Evolutionary conservation across 2,329 filamentous ascomycete genomes (phyloP), one percentile per base, ranked within the genome.

Genomic region (Lomentospora prolificans): DNA sequence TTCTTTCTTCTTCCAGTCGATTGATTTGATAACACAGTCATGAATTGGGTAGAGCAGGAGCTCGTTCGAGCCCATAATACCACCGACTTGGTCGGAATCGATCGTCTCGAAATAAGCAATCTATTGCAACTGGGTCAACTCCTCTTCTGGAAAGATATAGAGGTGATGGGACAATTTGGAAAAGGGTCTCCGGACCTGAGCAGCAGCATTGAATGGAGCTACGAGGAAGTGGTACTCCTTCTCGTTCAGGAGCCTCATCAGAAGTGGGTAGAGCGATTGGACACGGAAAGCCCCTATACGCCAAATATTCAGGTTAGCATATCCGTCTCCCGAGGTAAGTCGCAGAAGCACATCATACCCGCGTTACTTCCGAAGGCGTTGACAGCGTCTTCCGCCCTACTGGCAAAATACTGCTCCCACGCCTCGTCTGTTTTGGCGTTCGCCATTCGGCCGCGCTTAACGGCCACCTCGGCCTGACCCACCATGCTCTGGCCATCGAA

Each of bases 401-500:
- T 84, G 60, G 85, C 81, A 64, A 90, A 87, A 70, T 99, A 99
- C 50, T 95, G 73, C 3, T 82, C 80, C 92, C 94, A 99, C 3
- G 92, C 94, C 57, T 85, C 75, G 61, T 88, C 81, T 53, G 89
- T 90, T 61, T 85, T 84, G 59, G 80, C 71, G 60, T 86, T 84
- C 61, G 89, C 87, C 28, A 77, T 76, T 51, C 79, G 79, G 25
- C 81, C 82, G 50, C 81, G 80, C 61, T 83, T 79, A 55, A 86
- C 77, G 24, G 84, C 75, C 58, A 85, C 77, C 50, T 88, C 83
- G 64, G 91, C 85, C 64, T 88, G 86, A 57, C 87, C 87, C 39
- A 84, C 84, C 58, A 90, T 80, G 39, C 90, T 83, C 64, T 96
- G 81, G 33, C 94, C 94, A 68, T 92, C 89, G 70, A 99, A 99